phyloP scores from a whole-genome alignment of 148 eudicot genomes.

The Chenopodium suecicum region DNA sequence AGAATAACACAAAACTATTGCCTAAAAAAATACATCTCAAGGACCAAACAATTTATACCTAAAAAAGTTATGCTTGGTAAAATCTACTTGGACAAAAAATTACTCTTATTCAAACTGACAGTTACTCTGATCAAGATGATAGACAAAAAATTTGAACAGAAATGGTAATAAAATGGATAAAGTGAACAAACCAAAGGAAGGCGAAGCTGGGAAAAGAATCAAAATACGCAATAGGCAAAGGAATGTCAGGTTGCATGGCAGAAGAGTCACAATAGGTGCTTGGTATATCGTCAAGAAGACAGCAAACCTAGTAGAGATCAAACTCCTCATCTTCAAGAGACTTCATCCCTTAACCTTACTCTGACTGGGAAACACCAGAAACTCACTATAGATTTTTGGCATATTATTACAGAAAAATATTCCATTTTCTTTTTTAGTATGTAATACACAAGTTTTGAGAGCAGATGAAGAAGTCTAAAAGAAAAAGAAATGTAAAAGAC shows the following conservation, averaged over 20 bases:
- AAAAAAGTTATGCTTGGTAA: background rate
- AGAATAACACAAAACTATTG: background rate
- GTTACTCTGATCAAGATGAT: background rate
- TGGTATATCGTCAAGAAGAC: conserved; percentile 27
- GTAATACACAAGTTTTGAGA: background rate
- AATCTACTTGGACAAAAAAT: too few species aligned
- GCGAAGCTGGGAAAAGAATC: background rate
- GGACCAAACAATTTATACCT: background rate
- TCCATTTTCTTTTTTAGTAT: background rate
- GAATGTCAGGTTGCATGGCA: background rate
- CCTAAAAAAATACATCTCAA: background rate
- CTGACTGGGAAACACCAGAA: background rate
- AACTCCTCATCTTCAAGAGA: conserved; percentile 20
- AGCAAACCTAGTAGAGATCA: conserved; percentile 21
- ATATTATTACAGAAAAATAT: background rate
- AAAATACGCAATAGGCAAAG: background rate
- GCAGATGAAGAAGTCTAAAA: background rate
- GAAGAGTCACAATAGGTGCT: conserved; percentile 11
- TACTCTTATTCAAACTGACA: background rate
- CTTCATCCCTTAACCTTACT: conserved; percentile 14
- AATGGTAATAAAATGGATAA: background rate
- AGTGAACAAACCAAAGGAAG: conserved; percentile 20
- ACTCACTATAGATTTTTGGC: background rate
- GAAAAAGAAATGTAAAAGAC: background rate
- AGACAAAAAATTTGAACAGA: background rate